Conservation (phyloP, 495 filamentous ascomycete genomes). For the Tuber aestivum region DNA sequence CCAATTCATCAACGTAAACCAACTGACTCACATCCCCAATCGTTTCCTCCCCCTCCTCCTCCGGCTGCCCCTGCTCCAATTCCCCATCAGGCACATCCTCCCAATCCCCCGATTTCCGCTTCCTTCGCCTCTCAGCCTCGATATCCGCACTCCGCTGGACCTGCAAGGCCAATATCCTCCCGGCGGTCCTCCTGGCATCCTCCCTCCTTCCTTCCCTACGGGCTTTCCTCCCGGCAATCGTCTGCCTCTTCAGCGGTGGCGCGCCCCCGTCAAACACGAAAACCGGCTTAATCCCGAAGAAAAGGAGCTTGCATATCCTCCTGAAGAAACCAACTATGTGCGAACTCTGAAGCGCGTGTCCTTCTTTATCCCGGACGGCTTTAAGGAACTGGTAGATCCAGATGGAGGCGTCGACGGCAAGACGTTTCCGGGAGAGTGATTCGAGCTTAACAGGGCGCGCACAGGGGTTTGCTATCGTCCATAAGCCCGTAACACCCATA, state of each 20-base stretch:
- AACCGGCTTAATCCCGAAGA: slow-evolving; percentile 91
- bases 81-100: slow-evolving; percentile 5
- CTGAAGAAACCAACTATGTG: slow-evolving; percentile 97
- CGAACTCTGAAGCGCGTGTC: slow-evolving; percentile 88
- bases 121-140: slow-evolving; percentile 59
- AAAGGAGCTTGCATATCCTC: slow-evolving; percentile 92
- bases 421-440: slow-evolving; percentile 86
- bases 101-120: slow-evolving; percentile 44
- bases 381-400: slow-evolving; percentile 99
- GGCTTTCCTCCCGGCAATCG: slow-evolving; percentile 68
- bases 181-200: slow-evolving; percentile 85
- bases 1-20: slow-evolving; percentile 81
- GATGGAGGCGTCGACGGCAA: slow-evolving; percentile 95
- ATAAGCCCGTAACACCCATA: slow-evolving; percentile 98
- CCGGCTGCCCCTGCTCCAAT: slow-evolving; percentile 30
- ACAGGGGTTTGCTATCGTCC: slow-evolving; percentile 88
- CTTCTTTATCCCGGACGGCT: slow-evolving; percentile 95
- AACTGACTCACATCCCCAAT: slow-evolving; percentile 53
- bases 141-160: slow-evolving; percentile 84
- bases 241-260: slow-evolving; percentile 83
- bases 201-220: slow-evolving; percentile 83
- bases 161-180: slow-evolving; percentile 82
- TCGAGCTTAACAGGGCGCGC: slow-evolving; percentile 88
- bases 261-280: slow-evolving; percentile 98
- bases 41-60: slow-evolving; percentile 57